Base-by-base conservation (phyloP, 2,329 filamentous ascomycete genomes). In the Setomelanomma holmii region DNA sequence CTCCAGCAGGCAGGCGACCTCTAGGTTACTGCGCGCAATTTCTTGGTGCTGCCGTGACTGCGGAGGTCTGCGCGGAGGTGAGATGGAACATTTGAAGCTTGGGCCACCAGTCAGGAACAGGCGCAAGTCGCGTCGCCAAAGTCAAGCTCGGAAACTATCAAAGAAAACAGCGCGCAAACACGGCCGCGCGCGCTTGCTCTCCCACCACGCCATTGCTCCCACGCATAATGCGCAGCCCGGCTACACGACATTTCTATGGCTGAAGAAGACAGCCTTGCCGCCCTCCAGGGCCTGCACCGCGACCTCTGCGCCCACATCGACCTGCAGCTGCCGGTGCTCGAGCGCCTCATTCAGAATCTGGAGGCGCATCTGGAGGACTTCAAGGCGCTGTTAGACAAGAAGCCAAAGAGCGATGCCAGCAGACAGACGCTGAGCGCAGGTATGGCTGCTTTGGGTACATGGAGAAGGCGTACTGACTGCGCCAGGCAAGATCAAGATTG, bases 241-340 rank as follows among this genome's bases (percentile, higher is more conserved):
- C 53, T 21, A 45, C 45, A 49, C 60, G 58, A 64, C 43, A 41
- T 44, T 59, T 51, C 53, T 68, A 93, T 95, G 91, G 86, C 88
- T 74, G 87, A 89, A 69, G 80, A 86, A 72, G 87, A 87, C 73
- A 86, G 84, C 69, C 82, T 96, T 70, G 88, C 88, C 70, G 85
- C 87, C 76, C 86, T 98, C 68, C 87, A 93, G 79, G 87, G 86
- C 75, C 86, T 99, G 66, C 90, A 96, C 75, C 86, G 89, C 74
- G 92, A 96, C 78, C 86, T 99, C 56, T 80, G 89, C 63, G 87
- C 89, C 51, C 82, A 95, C 64, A 85, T 86, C 58, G 88, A 95
- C 67, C 85, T 86, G 50, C 85, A 88, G 22, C 76, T 91, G 45
- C 82, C 87, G 24, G 86, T 88, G 56, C 78, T 90, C 34, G 87